phyloP scores from a whole-genome alignment of 73 alveolate species.

The Tetrahymena thermophila region DNA sequence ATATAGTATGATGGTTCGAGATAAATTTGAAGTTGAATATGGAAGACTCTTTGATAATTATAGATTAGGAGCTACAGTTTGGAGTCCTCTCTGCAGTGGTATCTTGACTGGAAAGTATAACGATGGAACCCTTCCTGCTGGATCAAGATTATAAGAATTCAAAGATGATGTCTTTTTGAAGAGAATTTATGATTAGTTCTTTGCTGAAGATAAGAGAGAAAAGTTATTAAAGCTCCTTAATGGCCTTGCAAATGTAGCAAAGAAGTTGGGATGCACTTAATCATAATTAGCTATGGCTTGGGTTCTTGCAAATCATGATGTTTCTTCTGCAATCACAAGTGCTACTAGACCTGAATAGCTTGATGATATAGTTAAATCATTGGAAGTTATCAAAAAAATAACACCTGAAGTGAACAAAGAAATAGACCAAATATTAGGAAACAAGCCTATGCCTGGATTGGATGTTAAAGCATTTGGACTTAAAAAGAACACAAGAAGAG shows the following conservation, averaged over 20 bases:
- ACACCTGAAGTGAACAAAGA: conserved; percentile 53
- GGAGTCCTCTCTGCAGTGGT: conserved; percentile 85
- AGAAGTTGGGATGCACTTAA: conserved; percentile 56
- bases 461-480: conserved; percentile 44
- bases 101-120: conserved; percentile 91
- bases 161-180: conserved; percentile 1
- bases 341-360: conserved; percentile 73
- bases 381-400: conserved; percentile 60
- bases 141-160: conserved; percentile 10
- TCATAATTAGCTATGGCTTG: conserved; percentile 91
- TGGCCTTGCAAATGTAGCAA: conserved; percentile 36
- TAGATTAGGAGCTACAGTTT: conserved; percentile 78
- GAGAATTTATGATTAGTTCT: neutral
- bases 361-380: conserved; percentile 70
- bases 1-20: conserved; percentile 79
- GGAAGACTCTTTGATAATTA: conserved; percentile 50
- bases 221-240: neutral
- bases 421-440: conserved; percentile 53
- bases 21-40: conserved; percentile 79
- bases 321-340: conserved; percentile 76
- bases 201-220: conserved; percentile 2
- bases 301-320: conserved; percentile 74
- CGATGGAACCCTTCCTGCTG: conserved; percentile 72
- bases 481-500: conserved; percentile 48
- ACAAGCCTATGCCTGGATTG: conserved; percentile 48